Percentiles rank a stretch among this genome's conserved stretches.
These are phyloP conservation scores for Aspergillus cavernicola DNA, from an alignment of 495 filamentous ascomycete genomes.

Conservation along the genomic window DNA sequence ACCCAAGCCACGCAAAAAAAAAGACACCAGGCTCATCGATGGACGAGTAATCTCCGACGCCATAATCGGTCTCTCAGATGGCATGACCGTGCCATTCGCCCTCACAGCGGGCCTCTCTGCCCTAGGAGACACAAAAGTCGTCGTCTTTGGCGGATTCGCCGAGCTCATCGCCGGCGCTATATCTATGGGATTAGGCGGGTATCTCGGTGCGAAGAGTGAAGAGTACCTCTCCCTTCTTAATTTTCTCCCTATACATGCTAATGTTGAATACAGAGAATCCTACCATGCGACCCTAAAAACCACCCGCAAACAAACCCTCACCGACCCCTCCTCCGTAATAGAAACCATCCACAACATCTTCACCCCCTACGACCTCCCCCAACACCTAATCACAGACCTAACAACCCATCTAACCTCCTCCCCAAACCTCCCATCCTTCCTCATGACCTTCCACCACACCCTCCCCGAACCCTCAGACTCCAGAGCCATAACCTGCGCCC, in stretches of 20 bases:
- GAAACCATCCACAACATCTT: conserved; percentile 49
- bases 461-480: conserved; percentile 47
- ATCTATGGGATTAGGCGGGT: conserved; percentile 56
- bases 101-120: conserved; percentile 55
- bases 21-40: conserved; percentile 33
- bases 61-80: conserved; percentile 58
- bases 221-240: conserved; percentile 44
- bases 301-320: conserved; percentile 39
- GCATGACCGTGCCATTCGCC: conserved; percentile 59
- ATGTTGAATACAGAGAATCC: conserved; percentile 48
- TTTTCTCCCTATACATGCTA: too few relatives aligned
- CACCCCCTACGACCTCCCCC: conserved; percentile 51
- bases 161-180: conserved; percentile 57
- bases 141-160: conserved; percentile 56
- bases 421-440: conserved; percentile 48
- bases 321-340: conserved; percentile 33
- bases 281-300: conserved; percentile 48
- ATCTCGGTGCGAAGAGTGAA: conserved; percentile 69
- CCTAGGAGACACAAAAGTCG: conserved; percentile 50
- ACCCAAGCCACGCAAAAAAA: conserved; percentile 15
- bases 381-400: conserved; percentile 40
- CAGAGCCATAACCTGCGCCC: conserved; percentile 54
- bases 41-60: conserved; percentile 55
- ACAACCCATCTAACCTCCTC: conserved; percentile 45
- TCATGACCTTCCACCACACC: conserved; percentile 57